A percentile compares a stretch with the other conserved stretches of the same genome.
Conservation (phyloP, 441 rosid species). For the Flueggea neowawraea region DNA sequence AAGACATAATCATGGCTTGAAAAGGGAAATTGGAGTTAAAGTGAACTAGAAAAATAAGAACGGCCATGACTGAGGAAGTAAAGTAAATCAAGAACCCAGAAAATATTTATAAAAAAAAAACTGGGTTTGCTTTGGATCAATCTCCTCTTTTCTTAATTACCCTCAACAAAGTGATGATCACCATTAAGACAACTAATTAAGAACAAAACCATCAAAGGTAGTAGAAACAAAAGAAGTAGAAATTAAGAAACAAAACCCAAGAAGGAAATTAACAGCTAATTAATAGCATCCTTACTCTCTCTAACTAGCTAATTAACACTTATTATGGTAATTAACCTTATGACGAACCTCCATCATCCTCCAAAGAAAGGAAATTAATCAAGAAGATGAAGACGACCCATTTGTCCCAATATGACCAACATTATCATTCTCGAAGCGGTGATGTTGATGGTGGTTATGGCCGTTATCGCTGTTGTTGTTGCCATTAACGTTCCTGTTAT, state of each 20-base stretch:
- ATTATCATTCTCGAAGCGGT: slow-evolving; percentile 37
- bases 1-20: no score
- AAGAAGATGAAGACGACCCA: slow-evolving; percentile 80
- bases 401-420: slow-evolving; percentile 41
- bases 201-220: slow-evolving; percentile 2
- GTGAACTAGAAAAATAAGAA: no score
- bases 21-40: no score
- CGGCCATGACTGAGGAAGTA: no score
- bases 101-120: no score
- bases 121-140: no score
- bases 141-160: slow-evolving; percentile 23
- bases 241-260: background rate
- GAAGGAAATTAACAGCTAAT: slow-evolving; percentile 26
- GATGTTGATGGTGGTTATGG: no score
- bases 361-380: slow-evolving; percentile 25
- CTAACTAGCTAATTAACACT: slow-evolving; percentile 38
- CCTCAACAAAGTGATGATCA: slow-evolving; percentile 29
- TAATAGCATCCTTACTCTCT: slow-evolving; percentile 29
- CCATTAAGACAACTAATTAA: slow-evolving; percentile 28
- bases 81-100: background rate
- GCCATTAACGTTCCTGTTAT: slow-evolving; percentile 6
- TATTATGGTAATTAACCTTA: slow-evolving; percentile 21
- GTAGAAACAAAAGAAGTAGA: slow-evolving; percentile 6
- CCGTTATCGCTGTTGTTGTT: slow-evolving; percentile 18
- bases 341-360: slow-evolving; percentile 5